Conservation (phyloP, 2,329 filamentous ascomycete genomes). For the Stachybotrys chartarum region DNA sequence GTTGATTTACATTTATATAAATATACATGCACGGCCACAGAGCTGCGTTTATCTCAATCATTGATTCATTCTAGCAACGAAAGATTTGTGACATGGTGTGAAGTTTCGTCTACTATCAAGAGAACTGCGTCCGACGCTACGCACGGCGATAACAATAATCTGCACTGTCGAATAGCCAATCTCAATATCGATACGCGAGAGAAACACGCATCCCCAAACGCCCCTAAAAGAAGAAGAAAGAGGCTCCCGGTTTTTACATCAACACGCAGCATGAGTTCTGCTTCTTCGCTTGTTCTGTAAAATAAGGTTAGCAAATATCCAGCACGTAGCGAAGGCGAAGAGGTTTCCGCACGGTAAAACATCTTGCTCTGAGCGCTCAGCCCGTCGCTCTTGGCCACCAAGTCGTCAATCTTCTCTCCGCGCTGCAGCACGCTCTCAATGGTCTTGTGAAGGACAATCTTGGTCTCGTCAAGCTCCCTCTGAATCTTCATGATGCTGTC, state of each 20-base stretch:
- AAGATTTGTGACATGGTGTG: neutral
- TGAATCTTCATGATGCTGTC: slow-evolving; percentile 95
- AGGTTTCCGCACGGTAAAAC: slow-evolving; percentile 71
- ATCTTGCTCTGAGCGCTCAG: slow-evolving; percentile 91
- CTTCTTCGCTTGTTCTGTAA: slow-evolving; percentile 62
- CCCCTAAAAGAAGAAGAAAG: neutral
- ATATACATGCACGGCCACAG: neutral
- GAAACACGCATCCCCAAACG: neutral
- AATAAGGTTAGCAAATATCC: slow-evolving; percentile 5
- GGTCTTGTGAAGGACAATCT: slow-evolving; percentile 94
- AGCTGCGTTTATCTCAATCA: neutral
- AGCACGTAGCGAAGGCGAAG: neutral
- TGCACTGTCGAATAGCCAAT: slow-evolving; percentile 24
- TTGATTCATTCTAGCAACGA: neutral
- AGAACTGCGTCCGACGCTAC: slow-evolving; percentile 2
- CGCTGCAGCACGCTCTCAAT: slow-evolving; percentile 82
- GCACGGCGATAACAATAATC: slow-evolving; percentile 12
- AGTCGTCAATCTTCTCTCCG: slow-evolving; percentile 91
- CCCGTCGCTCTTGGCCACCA: slow-evolving; percentile 89
- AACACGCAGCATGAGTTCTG: slow-evolving; percentile 70
- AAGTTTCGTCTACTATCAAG: neutral
- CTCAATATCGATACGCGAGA: slow-evolving; percentile 10
- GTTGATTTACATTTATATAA: neutral
- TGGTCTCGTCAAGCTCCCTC: slow-evolving; percentile 93
- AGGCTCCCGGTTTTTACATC: slow-evolving; percentile 41